Percentiles rank a stretch among this genome's conserved stretches.
phyloP scores from a whole-genome alignment of 2,329 filamentous ascomycete genomes.

The Lasiodiplodia hormozganensis region DNA sequence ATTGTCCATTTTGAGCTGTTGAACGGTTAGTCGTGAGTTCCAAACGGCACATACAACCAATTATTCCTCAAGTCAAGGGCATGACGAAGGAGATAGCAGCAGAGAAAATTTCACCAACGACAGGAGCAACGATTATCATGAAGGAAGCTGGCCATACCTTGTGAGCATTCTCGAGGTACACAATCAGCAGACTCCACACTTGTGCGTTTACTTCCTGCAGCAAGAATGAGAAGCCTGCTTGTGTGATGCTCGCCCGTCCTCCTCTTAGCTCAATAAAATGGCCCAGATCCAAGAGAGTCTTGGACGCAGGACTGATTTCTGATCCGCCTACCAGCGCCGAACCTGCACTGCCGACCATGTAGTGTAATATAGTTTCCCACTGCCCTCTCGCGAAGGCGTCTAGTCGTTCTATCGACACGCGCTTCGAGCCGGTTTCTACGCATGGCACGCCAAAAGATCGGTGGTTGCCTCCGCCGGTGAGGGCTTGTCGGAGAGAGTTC shows the following conservation, averaged over 20 bases:
- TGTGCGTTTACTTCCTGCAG: slow-evolving; percentile 95
- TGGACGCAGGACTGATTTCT: slow-evolving; percentile 68
- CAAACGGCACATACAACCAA: neutral
- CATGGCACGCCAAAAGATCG: slow-evolving; percentile 92
- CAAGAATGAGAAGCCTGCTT: slow-evolving; percentile 92
- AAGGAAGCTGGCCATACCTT: neutral
- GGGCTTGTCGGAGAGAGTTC: slow-evolving; percentile 79
- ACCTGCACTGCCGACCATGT: slow-evolving; percentile 80
- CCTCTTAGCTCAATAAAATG: slow-evolving; percentile 73
- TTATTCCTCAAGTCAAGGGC: neutral
- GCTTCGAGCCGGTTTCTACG: slow-evolving; percentile 65
- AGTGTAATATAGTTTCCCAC: slow-evolving; percentile 97
- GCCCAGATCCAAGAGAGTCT: slow-evolving; percentile 80
- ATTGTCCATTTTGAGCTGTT: slow-evolving; percentile 74
- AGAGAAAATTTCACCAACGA: neutral
- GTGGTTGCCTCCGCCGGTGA: slow-evolving; percentile 85
- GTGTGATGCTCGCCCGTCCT: slow-evolving; percentile 75
- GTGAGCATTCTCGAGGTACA: slow-evolving; percentile 83
- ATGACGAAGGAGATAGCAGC: neutral
- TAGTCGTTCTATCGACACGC: slow-evolving; percentile 71
- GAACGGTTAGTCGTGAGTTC: neutral
- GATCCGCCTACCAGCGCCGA: neutral
- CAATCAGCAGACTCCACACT: slow-evolving; percentile 92
- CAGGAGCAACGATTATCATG: neutral
- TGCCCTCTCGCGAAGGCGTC: slow-evolving; percentile 86